Evolutionary conservation across 768 basidiomycete genomes (phyloP), one percentile per base, ranked within the genome.

Genomic region (Suillus discolor): DNA sequence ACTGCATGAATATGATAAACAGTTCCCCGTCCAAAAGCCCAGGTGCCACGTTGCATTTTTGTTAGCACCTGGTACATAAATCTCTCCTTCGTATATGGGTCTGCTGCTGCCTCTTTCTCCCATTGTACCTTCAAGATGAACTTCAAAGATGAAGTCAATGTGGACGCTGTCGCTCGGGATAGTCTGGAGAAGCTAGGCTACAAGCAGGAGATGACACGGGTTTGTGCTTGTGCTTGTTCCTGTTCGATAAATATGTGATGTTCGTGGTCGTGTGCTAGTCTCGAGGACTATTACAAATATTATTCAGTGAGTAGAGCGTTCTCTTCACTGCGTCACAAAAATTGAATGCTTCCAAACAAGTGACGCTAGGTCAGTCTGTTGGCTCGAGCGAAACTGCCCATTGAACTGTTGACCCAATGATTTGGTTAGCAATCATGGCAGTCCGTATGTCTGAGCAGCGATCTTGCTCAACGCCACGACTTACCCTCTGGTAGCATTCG

Each of bases 101-200:
- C 5, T 25, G 16, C 57, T 25, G 25, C 57, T 28, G 25, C 57
- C 16, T 6, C 2, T 41, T 41, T 59, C 16, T 59, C 25, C 20
- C 39, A 6, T 59, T 41, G 16, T 41, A 0, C 18, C 5, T 11
- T 11, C 41, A 31, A 54, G 23, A 69, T 76, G 75, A 64, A 3
- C n/a, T 41, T 57, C 5, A 55, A 66, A 25, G 69, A 67, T 13
- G 20, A 6, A 3, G 7, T 64, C 41, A 71, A 79, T 45, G 42
- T 60, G n/a, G 77, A 77, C 49, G 28, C 67, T 7, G 68, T 62
- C 18, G 76, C 80, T n/a, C 70, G 69, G 18, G 66, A 79, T 63
- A 80, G 78, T 36, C 70, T 86, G n/a, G 76, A 86, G 71, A 80
- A 82, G 64, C 75, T 88, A 59, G 87, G 86, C 1, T 88, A 88